Conservation (phyloP, 768 basidiomycete species). For the Kwoniella dendrophila region DNA sequence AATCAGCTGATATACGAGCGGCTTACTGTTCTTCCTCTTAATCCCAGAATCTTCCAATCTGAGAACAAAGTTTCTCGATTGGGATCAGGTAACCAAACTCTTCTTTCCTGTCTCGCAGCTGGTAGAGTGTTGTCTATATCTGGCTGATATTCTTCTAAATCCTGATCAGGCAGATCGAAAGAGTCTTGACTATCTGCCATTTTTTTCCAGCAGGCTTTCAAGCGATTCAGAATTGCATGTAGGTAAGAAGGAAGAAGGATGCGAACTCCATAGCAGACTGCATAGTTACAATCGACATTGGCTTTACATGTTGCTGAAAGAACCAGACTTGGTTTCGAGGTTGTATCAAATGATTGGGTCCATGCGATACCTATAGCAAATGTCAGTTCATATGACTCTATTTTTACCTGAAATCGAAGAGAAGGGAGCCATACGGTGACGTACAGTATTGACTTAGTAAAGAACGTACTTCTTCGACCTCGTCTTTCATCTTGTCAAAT, state of each 20-base stretch:
- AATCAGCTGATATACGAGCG: background rate
- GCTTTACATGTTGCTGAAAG: conserved; percentile 27
- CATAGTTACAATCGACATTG: conserved; percentile 39
- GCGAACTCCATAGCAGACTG: conserved; percentile 42
- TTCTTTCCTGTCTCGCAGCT: conserved; percentile 10
- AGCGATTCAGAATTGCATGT: conserved; percentile 20
- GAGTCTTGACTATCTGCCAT: conserved; percentile 45
- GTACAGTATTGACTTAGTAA: conserved; percentile 34
- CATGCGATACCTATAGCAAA: conserved; percentile 32
- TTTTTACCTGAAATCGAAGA: background rate
- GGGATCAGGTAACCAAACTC: conserved; percentile 39
- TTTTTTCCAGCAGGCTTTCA: conserved; percentile 37
- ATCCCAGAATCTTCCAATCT: conserved; percentile 43
- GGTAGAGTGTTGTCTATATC: conserved; percentile 23
- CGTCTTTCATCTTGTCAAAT: conserved; percentile 42
- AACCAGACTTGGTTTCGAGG: conserved; percentile 31
- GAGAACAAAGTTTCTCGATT: conserved; percentile 28
- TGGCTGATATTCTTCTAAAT: conserved; percentile 27
- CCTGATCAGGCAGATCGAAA: conserved; percentile 34
- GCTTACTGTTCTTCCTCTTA: conserved; percentile 32
- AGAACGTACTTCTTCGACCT: conserved; percentile 25
- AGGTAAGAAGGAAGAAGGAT: conserved; percentile 40
- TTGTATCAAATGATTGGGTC: conserved; percentile 31
- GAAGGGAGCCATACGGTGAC: conserved; percentile 5
- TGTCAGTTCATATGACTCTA: background rate